Base-by-base conservation (phyloP, 108 stramenopile genomes). In the Nitzschia sp. region DNA sequence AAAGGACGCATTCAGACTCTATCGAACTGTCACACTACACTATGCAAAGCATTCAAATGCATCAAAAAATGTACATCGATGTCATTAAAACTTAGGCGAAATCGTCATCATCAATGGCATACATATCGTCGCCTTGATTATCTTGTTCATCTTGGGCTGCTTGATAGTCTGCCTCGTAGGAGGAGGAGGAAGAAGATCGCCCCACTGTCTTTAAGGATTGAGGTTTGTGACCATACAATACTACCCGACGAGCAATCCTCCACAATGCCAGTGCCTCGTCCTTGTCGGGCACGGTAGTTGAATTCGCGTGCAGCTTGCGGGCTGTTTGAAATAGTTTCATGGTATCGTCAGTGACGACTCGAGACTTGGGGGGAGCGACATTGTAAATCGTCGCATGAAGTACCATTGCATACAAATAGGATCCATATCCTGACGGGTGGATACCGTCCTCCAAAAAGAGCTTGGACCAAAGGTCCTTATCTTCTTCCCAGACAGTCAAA, bases 401-500 rank as follows among this genome's bases (percentile, higher is more conserved):
- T 9, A 82, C 78, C 48, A 75, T 75, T 2, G 74, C 75, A 54
- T 81, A 75, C 0, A 87, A 48, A 47, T 69, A 83, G 19, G 80
- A 64, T 64, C 86, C 86, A 53, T 57, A 70, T 17, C 60, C 54
- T 25, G 78, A 80, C 15, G 83, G 70, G 59, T 87, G 86, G n/a
- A 87, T 53, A 18, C 67, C 69, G 56, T 83, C 80, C 23, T 49
- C 59, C 58, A 82, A 55, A 47, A 83, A 83, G 25, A 87, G 56
- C 33, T 69, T 76, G 18, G 32, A 13, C 69, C 71, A 87, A 11
- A 87, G n/a, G 45, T 70, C 72, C 1, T 53, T 17, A 38, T 76
- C 54, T 59, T 86, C 82, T 56, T 87, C 86, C 57, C 69, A 82
- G 26, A 87, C 70, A 24, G 75, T 58, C 59, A 84, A 57, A 55